phyloP scores from a whole-genome alignment of 2,329 filamentous ascomycete genomes.

The Hypocrella siamensis region DNA sequence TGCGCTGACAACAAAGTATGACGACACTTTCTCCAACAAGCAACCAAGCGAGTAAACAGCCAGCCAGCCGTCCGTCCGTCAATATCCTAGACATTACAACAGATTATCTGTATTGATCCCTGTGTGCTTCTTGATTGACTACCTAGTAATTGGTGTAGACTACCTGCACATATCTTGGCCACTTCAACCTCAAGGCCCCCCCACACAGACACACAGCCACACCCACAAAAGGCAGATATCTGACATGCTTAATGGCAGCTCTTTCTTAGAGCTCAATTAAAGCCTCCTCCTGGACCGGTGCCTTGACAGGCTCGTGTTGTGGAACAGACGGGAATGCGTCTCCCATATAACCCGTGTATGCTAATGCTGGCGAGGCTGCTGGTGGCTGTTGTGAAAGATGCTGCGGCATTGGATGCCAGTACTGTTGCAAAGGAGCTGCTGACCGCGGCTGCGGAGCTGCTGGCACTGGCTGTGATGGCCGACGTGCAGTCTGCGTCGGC shows the following conservation, averaged over 20 bases:
- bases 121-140: too few relatives aligned
- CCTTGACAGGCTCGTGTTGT: constrained; percentile 22
- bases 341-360: constrained; percentile 36
- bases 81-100: too few relatives aligned
- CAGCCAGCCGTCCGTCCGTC: too few relatives aligned
- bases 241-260: neutral
- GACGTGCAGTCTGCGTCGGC: constrained; percentile 6
- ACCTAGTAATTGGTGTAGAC: too few relatives aligned
- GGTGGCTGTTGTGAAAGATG: constrained; percentile 15
- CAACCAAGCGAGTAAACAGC: too few relatives aligned
- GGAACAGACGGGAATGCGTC: constrained; percentile 50
- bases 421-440: constrained; percentile 12
- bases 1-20: too few relatives aligned
- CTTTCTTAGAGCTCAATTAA: constrained; percentile 58
- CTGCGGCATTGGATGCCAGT: constrained; percentile 20
- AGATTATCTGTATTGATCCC: too few relatives aligned
- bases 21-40: too few relatives aligned
- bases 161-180: neutral
- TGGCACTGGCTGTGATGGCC: constrained; percentile 9
- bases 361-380: constrained; percentile 23
- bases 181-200: neutral
- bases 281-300: constrained; percentile 54
- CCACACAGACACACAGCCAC: neutral
- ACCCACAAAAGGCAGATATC: neutral
- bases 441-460: constrained; percentile 12